Conservation (phyloP, 768 basidiomycete species). For the Leccinum boreale region DNA sequence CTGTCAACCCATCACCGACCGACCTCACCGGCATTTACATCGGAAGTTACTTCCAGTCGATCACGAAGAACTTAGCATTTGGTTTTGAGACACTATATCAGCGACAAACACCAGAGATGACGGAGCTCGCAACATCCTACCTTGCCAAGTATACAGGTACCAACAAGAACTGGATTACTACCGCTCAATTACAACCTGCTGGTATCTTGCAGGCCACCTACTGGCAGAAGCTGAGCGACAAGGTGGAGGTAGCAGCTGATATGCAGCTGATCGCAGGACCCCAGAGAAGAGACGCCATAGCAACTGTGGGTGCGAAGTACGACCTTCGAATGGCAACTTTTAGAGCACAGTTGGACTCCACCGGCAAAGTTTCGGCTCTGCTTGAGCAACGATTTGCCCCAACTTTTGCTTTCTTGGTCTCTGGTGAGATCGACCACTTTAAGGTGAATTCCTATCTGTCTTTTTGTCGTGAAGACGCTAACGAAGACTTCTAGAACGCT, state of each 20-base stretch:
- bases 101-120: conserved; percentile 64
- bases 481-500: conserved; percentile 57
- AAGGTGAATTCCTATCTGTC: conserved; percentile 54
- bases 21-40: conserved; percentile 91
- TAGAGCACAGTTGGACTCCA: conserved; percentile 91
- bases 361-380: conserved; percentile 91
- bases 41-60: conserved; percentile 87
- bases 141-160: conserved; percentile 74
- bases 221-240: conserved; percentile 93
- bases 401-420: conserved; percentile 88
- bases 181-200: conserved; percentile 78
- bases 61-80: conserved; percentile 86
- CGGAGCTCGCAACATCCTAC: conserved; percentile 73
- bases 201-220: conserved; percentile 90
- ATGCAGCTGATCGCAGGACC: conserved; percentile 79
- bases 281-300: conserved; percentile 82
- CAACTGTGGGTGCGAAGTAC: conserved; percentile 94
- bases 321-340: conserved; percentile 93
- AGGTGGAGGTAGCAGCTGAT: conserved; percentile 97
- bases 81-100: conserved; percentile 87
- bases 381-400: conserved; percentile 97
- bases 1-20: conserved; percentile 85
- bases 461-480: background rate
- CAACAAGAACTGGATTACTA: conserved; percentile 88
- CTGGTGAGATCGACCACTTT: conserved; percentile 98